phyloP scores from a whole-genome alignment of 208 protist species.

The Endotrypanum monterogeii region DNA sequence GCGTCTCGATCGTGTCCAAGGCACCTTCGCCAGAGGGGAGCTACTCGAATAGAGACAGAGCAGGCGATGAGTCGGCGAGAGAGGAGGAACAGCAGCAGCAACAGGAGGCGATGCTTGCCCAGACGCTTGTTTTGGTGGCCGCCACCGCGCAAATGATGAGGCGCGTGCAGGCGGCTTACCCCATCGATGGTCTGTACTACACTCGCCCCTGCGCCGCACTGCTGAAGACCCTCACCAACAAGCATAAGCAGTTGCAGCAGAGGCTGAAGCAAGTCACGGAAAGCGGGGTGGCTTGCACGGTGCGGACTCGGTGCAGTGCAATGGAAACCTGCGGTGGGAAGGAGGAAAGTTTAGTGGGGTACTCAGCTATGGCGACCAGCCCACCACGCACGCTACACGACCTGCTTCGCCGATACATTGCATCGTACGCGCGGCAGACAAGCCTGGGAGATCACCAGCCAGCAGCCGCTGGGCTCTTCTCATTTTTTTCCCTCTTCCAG shows the following conservation, averaged over 20 bases:
- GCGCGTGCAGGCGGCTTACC: constrained; percentile 34
- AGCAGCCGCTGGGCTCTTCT: constrained; percentile 7
- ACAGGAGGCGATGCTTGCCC: constrained; percentile 28
- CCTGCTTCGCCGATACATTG: constrained; percentile 20
- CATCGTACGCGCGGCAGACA: constrained; percentile 2
- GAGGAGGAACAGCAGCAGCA: constrained; percentile 11
- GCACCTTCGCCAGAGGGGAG: not conserved
- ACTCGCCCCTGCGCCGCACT: constrained; percentile 53
- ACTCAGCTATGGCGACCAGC: not conserved
- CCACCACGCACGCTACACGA: constrained; percentile 2
- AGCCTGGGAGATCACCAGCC: not conserved
- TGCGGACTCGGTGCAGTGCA: not conserved
- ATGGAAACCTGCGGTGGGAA: not conserved
- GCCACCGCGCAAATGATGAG: constrained; percentile 46
- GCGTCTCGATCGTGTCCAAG: not conserved
- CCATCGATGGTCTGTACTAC: constrained; percentile 24
- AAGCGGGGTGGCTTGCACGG: not conserved
- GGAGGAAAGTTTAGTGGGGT: not conserved
- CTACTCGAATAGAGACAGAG: not conserved
- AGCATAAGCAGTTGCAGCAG: constrained; percentile 37
- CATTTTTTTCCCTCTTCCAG: constrained; percentile 54
- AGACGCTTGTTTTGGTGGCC: constrained; percentile 41
- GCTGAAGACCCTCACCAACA: constrained; percentile 48
- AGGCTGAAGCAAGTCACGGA: not conserved
- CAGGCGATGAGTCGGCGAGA: not conserved